phyloP scores from a whole-genome alignment of 257 asterid species.

The Gentiana macrophylla region DNA sequence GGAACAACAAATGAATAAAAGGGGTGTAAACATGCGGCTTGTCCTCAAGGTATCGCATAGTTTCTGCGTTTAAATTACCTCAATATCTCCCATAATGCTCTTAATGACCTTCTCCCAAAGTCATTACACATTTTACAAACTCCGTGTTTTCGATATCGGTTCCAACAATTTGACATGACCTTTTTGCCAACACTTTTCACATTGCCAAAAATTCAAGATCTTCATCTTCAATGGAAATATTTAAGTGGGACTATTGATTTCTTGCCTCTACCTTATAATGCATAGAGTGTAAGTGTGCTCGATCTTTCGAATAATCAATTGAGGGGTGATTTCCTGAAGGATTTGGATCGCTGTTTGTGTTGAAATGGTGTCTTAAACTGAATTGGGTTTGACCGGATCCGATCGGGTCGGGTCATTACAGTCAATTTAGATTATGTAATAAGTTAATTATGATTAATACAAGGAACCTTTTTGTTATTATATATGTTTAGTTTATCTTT shows the following conservation, averaged over 20 bases:
- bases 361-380: too few species aligned
- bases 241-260: slow-evolving; percentile 54
- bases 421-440: too few species aligned
- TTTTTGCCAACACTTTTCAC: slow-evolving; percentile 44
- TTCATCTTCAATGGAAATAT: slow-evolving; percentile 56
- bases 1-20: too few species aligned
- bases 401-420: too few species aligned
- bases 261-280: slow-evolving; percentile 31
- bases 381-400: too few species aligned
- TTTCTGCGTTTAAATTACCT: slow-evolving; percentile 73
- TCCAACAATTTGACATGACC: slow-evolving; percentile 68
- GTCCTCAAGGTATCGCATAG: slow-evolving; percentile 64
- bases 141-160: slow-evolving; percentile 65
- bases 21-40: too few species aligned
- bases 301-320: slow-evolving; percentile 67
- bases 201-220: slow-evolving; percentile 53
- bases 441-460: too few species aligned
- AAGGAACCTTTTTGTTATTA: too few species aligned
- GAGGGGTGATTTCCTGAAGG: slow-evolving; percentile 53
- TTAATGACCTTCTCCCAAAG: slow-evolving; percentile 65
- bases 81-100: slow-evolving; percentile 60
- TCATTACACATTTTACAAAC: slow-evolving; percentile 57
- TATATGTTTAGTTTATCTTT: too few species aligned
- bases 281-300: slow-evolving; percentile 39
- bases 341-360: slow-evolving; percentile 44